A percentile compares a stretch with the other conserved stretches of the same genome.
Evolutionary conservation across 768 basidiomycete species (phyloP).

Genomic region (Termitomyces sp.): DNA sequence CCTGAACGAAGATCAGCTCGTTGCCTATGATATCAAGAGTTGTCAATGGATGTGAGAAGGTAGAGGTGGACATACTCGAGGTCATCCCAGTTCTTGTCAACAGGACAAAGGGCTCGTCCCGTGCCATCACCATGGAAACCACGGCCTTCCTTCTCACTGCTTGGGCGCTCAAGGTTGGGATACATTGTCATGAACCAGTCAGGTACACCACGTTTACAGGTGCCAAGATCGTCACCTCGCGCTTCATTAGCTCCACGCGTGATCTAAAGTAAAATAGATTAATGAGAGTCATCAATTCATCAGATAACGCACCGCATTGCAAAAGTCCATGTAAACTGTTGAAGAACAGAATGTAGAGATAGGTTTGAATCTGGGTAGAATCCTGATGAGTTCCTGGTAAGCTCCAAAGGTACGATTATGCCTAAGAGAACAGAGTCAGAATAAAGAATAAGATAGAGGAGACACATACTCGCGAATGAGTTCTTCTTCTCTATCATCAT

Average conservation of each 20-base stretch:
- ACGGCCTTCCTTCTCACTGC: too few species aligned
- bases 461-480: neutral
- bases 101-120: too few species aligned
- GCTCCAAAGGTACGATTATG: neutral
- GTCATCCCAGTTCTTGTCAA: too few species aligned
- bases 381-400: too few species aligned
- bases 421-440: neutral
- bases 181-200: constrained; percentile 14
- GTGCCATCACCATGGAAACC: too few species aligned
- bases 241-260: constrained; percentile 20
- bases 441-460: neutral
- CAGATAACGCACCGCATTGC: neutral
- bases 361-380: neutral
- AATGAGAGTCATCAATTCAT: neutral
- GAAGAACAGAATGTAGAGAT: too few species aligned
- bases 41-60: too few species aligned
- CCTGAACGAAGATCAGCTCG: too few species aligned
- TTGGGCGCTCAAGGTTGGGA: too few species aligned
- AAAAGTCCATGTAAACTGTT: neutral
- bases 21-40: too few species aligned
- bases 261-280: constrained; percentile 14
- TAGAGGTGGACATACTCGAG: too few species aligned
- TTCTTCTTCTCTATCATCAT: neutral
- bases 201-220: too few species aligned
- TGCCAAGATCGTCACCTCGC: constrained; percentile 19